A percentile compares a stretch with the other conserved stretches of the same genome.
Conservation (phyloP, 1,284 basidiomycete genomes). For the Austropuccinia psidii region DNA sequence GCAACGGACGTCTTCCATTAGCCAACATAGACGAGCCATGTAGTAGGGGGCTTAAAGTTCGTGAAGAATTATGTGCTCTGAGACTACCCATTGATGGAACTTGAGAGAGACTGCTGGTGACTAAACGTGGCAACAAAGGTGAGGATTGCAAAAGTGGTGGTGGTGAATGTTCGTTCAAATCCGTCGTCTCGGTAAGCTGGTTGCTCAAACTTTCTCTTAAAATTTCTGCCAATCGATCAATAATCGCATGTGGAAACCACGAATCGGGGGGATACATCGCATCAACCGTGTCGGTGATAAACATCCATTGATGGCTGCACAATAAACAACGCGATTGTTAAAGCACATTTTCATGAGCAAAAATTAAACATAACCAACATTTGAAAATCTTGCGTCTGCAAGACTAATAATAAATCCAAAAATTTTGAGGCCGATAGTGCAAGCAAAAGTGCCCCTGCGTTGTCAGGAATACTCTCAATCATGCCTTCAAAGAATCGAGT, state of each 20-base stretch:
- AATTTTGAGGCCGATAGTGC: slow-evolving; percentile 87
- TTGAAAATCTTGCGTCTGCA: slow-evolving; percentile 97
- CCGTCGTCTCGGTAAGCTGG: slow-evolving; percentile 47
- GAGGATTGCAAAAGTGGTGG: neutral
- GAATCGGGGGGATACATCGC: slow-evolving; percentile 78
- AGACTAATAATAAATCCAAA: slow-evolving; percentile 75
- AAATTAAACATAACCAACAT: slow-evolving; percentile 56
- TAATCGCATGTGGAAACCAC: slow-evolving; percentile 74
- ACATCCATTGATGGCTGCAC: slow-evolving; percentile 92
- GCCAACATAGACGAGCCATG: slow-evolving; percentile 4
- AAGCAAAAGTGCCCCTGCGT: slow-evolving; percentile 55
- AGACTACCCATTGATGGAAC: neutral
- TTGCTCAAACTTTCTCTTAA: slow-evolving; percentile 57
- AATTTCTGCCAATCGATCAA: slow-evolving; percentile 82
- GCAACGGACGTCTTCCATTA: slow-evolving; percentile 61
- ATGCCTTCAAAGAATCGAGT: slow-evolving; percentile 56
- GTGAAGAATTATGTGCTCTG: neutral
- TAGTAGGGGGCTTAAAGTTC: neutral
- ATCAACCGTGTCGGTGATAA: slow-evolving; percentile 94
- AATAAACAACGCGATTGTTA: neutral
- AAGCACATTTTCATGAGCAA: neutral
- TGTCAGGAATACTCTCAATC: slow-evolving; percentile 45
- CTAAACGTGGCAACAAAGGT: slow-evolving; percentile 17
- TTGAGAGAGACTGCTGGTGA: slow-evolving; percentile 19
- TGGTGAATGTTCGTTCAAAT: slow-evolving; percentile 2